These are phyloP conservation scores for Colletotrichum tanaceti DNA, from an alignment of 2,329 filamentous ascomycete species.

Conservation along the genomic window DNA sequence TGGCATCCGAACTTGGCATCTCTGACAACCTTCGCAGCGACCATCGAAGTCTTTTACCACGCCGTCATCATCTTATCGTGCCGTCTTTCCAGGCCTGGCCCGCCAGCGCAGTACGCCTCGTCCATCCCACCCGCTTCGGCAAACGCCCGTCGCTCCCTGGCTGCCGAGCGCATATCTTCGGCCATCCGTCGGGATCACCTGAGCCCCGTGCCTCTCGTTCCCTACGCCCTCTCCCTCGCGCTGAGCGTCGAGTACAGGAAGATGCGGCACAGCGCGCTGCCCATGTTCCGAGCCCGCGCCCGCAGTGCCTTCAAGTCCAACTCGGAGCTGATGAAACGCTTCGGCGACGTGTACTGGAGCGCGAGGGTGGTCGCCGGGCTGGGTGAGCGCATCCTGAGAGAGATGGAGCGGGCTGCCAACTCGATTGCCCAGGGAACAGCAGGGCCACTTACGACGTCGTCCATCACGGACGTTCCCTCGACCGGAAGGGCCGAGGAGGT, in stretches of 20 bases:
- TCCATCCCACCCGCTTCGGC: slow-evolving; percentile 60
- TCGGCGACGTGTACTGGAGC: slow-evolving; percentile 69
- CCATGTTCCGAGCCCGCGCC: slow-evolving; percentile 68
- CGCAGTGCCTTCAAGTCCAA: slow-evolving; percentile 66
- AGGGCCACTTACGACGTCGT: slow-evolving; percentile 11
- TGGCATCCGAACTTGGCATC: neutral
- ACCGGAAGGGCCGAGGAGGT: slow-evolving; percentile 15
- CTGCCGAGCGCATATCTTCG: slow-evolving; percentile 67
- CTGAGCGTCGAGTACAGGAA: slow-evolving; percentile 73
- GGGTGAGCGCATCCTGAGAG: slow-evolving; percentile 65
- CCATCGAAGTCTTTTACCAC: slow-evolving; percentile 73
- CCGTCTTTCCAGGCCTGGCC: slow-evolving; percentile 60
- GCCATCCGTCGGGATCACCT: slow-evolving; percentile 64
- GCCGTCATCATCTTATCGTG: slow-evolving; percentile 73
- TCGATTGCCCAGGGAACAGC: slow-evolving; percentile 49
- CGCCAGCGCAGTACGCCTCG: slow-evolving; percentile 51
- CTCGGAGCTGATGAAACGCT: slow-evolving; percentile 62
- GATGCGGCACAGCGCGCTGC: slow-evolving; percentile 70
- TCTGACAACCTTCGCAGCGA: slow-evolving; percentile 57
- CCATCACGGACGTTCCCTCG: slow-evolving; percentile 12
- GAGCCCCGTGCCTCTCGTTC: slow-evolving; percentile 68
- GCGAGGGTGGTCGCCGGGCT: slow-evolving; percentile 65
- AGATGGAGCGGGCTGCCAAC: slow-evolving; percentile 66
- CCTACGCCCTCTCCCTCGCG: slow-evolving; percentile 70
- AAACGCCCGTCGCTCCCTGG: slow-evolving; percentile 68